These are phyloP conservation scores for Schizophyllum amplum DNA, from an alignment of 1,284 basidiomycete species.

Conservation along the genomic window DNA sequence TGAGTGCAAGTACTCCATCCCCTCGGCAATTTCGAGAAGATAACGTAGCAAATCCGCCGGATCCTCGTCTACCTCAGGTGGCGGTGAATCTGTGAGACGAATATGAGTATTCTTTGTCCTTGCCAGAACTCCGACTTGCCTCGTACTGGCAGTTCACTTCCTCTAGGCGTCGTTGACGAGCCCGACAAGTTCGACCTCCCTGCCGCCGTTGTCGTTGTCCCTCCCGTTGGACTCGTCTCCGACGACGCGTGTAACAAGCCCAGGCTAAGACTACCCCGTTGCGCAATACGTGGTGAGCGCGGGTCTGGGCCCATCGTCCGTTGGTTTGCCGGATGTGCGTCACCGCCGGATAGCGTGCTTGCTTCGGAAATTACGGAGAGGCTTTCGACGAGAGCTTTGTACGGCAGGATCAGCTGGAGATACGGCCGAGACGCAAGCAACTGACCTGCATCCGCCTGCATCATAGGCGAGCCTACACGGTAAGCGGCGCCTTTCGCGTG, in stretches of 20 bases:
- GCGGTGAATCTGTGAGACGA: no score
- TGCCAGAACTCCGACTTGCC: no score
- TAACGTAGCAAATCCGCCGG: slow-evolving; percentile 42
- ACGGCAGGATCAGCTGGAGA: no score
- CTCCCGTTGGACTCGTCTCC: background rate
- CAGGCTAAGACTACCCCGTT: background rate
- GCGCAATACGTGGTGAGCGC: background rate
- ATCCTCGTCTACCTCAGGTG: slow-evolving; percentile 17
- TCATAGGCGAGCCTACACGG: background rate
- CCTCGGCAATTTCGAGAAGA: slow-evolving; percentile 64
- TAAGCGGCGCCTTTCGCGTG: background rate
- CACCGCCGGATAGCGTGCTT: background rate
- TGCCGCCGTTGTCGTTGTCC: no score
- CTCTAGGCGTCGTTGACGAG: background rate
- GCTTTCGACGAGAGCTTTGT: no score
- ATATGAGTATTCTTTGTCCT: no score
- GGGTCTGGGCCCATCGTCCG: background rate
- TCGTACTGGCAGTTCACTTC: no score
- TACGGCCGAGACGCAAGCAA: background rate
- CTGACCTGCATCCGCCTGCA: background rate
- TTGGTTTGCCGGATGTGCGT: background rate
- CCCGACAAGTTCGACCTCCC: background rate
- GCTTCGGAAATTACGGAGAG: no score
- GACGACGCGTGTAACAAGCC: background rate
- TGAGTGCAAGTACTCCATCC: slow-evolving; percentile 69